Percentiles rank a stretch among this genome's conserved stretches.
phyloP scores from a whole-genome alignment of 2,329 filamentous ascomycete genomes.

The Didymella pinodella region DNA sequence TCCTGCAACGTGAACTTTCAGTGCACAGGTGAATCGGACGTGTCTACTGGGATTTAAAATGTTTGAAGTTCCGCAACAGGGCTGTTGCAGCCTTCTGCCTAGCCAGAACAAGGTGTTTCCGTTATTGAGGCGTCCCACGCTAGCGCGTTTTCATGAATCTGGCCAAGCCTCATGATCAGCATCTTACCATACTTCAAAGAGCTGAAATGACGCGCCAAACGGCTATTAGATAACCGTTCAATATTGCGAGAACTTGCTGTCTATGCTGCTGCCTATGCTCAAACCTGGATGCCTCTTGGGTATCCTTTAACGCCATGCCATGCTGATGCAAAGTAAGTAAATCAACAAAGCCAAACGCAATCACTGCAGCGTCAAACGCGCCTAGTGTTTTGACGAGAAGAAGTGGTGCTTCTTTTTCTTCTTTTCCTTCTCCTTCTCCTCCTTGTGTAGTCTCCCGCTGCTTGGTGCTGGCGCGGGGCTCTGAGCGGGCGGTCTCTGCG shows the following conservation, averaged over 20 bases:
- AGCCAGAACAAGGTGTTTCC: constrained; percentile 1
- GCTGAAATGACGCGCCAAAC: not conserved
- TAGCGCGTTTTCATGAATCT: constrained; percentile 5
- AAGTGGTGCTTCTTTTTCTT: constrained; percentile 68
- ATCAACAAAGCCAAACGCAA: not conserved
- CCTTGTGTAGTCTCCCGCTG: constrained; percentile 33
- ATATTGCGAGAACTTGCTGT: constrained; percentile 14
- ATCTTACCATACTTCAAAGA: not conserved
- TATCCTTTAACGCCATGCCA: constrained; percentile 20
- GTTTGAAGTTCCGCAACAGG: not conserved
- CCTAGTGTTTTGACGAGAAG: constrained; percentile 53
- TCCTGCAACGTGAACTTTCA: not conserved
- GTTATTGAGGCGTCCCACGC: constrained; percentile 20
- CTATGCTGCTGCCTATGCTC: constrained; percentile 10
- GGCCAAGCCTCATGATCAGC: not conserved
- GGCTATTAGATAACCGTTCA: not conserved
- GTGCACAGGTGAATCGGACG: not conserved
- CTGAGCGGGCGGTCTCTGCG: constrained; percentile 27
- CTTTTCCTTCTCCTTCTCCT: constrained; percentile 44
- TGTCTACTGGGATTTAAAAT: not conserved
- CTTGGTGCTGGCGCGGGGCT: constrained; percentile 27
- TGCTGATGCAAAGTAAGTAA: constrained; percentile 17
- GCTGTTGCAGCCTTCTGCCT: constrained; percentile 12
- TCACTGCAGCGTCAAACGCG: constrained; percentile 10
- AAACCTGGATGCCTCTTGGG: constrained; percentile 5